Evolutionary conservation across 306 rosid genomes (phyloP).

Genomic region (Crataegus laevigata): DNA sequence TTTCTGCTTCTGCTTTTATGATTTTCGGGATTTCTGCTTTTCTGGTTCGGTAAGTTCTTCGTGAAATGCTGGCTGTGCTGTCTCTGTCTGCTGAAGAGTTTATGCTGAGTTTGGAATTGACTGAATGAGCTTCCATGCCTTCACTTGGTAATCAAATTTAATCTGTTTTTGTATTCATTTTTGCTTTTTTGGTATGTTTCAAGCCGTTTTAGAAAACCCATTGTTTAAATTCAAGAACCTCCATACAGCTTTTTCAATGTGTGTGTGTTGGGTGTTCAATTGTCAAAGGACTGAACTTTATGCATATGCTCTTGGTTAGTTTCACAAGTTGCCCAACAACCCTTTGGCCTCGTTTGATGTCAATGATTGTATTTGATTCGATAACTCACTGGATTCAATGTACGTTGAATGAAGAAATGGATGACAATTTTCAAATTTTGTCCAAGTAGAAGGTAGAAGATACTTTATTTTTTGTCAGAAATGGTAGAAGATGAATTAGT

Average conservation of each 20-base stretch:
- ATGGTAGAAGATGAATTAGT: neutral
- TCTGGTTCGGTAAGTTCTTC: neutral
- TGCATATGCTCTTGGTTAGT: neutral
- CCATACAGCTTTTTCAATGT: neutral
- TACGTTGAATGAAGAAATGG: neutral
- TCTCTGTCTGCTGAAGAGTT: conserved; percentile 4
- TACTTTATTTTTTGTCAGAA: neutral
- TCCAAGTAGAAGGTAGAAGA: neutral
- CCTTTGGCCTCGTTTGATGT: neutral
- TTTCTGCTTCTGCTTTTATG: neutral
- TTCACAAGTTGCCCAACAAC: neutral
- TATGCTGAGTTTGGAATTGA: conserved; percentile 27
- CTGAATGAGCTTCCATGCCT: conserved; percentile 94
- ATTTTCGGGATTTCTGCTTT: neutral
- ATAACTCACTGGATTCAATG: neutral
- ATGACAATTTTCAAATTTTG: neutral
- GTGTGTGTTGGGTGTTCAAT: neutral
- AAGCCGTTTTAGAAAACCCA: neutral
- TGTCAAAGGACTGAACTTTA: neutral
- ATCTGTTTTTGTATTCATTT: neutral
- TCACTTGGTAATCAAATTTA: conserved; percentile 44
- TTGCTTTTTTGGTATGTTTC: too few relatives aligned
- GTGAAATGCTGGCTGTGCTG: conserved; percentile 8
- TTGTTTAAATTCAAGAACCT: neutral
- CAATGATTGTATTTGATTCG: neutral